Percentiles rank a stretch among this genome's conserved stretches.
phyloP scores from a whole-genome alignment of 208 protist genomes.

The Crithidia sp. region DNA sequence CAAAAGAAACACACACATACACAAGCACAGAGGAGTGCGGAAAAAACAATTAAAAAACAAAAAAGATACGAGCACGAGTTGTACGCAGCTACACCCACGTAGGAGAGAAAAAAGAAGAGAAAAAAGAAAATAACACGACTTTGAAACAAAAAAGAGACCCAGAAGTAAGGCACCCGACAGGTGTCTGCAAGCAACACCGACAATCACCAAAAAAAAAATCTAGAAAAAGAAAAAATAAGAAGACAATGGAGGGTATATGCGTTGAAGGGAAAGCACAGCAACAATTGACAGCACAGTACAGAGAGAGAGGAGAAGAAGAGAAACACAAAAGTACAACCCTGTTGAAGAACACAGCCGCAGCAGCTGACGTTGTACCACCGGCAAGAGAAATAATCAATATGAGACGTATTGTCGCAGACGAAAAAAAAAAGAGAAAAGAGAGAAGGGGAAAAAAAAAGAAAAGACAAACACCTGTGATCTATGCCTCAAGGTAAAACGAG shows the following conservation, averaged over 20 bases:
- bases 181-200: background rate
- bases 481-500: background rate
- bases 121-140: background rate
- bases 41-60: conserved; percentile 12
- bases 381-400: background rate
- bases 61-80: background rate
- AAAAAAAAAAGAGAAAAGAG: background rate
- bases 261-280: background rate
- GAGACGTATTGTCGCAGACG: background rate
- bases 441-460: background rate
- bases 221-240: background rate
- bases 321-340: too few relatives aligned
- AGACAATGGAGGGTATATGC: background rate
- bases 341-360: too few relatives aligned
- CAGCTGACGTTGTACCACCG: too few relatives aligned
- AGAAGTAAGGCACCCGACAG: too few relatives aligned
- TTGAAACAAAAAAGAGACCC: too few relatives aligned
- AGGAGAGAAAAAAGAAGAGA: conserved; percentile 8
- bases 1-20: conserved; percentile 14
- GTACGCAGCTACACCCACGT: background rate
- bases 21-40: background rate
- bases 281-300: background rate
- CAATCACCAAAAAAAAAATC: conserved; percentile 11
- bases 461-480: background rate
- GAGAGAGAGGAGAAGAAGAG: background rate